Evolutionary conservation across 1,284 basidiomycete species (phyloP).

Genomic region (Melampsora larici-populina): DNA sequence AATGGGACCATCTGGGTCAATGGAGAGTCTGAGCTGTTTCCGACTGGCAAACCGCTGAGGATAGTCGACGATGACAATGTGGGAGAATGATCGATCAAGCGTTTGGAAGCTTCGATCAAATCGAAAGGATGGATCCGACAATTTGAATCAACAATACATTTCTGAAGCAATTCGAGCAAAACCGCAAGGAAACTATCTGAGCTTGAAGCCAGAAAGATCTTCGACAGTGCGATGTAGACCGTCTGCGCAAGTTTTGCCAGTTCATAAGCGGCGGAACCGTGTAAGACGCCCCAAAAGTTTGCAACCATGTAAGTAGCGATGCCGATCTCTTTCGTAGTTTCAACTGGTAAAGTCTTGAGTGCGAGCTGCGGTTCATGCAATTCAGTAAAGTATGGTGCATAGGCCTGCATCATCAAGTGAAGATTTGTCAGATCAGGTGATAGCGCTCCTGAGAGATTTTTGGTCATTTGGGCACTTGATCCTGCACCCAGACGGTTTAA

Average conservation of each 20-base stretch:
- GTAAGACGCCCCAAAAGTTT: not conserved
- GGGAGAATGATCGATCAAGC: not conserved
- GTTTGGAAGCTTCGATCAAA: slow-evolving; percentile 11
- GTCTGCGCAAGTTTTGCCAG: slow-evolving; percentile 13
- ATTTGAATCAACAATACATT: slow-evolving; percentile 22
- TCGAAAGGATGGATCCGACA: slow-evolving; percentile 38
- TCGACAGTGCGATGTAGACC: not conserved
- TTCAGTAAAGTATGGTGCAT: not conserved
- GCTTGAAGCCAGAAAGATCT: not conserved
- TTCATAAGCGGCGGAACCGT: not conserved
- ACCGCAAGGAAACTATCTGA: not conserved
- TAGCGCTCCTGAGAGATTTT: not conserved
- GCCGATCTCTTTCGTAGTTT: not conserved
- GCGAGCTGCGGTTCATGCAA: not conserved
- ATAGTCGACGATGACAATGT: slow-evolving; percentile 2
- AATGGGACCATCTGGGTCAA: slow-evolving; percentile 14
- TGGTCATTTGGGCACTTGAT: not conserved
- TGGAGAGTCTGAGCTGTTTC: slow-evolving; percentile 7
- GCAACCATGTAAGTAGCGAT: not conserved
- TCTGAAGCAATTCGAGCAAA: slow-evolving; percentile 24
- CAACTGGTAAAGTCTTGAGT: not conserved
- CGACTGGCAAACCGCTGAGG: slow-evolving; percentile 16
- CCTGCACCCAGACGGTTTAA: not conserved
- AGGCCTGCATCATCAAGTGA: not conserved
- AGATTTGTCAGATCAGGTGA: not conserved